Base-by-base conservation (phyloP, 2,329 filamentous ascomycete species). In the Alternaria ethzedia region DNA sequence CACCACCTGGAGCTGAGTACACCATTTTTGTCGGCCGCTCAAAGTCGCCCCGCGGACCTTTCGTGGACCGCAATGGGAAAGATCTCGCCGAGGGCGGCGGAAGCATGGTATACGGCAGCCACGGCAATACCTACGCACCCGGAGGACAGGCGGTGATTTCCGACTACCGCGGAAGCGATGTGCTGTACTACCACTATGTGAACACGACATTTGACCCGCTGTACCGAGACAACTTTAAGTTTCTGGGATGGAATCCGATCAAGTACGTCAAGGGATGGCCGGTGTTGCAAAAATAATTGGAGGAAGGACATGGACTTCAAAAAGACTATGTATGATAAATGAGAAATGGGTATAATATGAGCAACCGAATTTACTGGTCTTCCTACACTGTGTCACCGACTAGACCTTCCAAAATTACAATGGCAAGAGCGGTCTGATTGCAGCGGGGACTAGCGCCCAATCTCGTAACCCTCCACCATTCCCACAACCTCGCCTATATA, bases 11-110 rank as follows among this genome's bases (percentile, higher is more conserved):
- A 6, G 79, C 82, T 23, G 88, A 89, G 77, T 91, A 90, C 75
- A 85, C 84, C 70, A 87, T 90, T 74, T 85, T 83, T 68, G 87
- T 89, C 20, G 90, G 88, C 75, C 81, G 87, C 13, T 86, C 84
- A 10, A 78, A 76, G 2, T 81, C 78, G 6, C 80, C 83, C 8
- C 85, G 78, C 0, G 82, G 86, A 0, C 79, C 78, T 1, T 91
- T 87, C 67, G 84, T 52, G n/a, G 66, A 70, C 46, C 47, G 59
- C 13, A 25, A 57, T 43, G 66, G 69, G 5, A 65, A 59, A 4
- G 61, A 69, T 21, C 88, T 87, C 70, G 83, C 80, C 1, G 69
- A 79, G 4, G 83, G 84, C 52, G 88, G 88, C 12, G 89, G 89
- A 3, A 87, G 85, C 0, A 74, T 86, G 9, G 84, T 91, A 1